Base-by-base conservation (phyloP, 1,139 yeast species). In the Suhomyces bribrorum region DNA sequence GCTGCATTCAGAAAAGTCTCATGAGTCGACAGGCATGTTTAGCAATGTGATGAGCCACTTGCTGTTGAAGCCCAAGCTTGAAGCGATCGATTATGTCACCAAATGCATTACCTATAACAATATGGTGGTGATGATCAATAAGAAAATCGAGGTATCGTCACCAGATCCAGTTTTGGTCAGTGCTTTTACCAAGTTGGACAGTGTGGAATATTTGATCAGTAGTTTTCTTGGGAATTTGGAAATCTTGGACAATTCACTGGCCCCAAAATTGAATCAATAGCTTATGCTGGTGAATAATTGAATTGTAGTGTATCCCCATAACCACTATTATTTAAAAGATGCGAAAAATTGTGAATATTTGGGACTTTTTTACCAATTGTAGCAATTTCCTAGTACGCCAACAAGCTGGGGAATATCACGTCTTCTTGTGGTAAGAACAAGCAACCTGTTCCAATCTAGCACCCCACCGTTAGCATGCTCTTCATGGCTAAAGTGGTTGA, bases 161-260 rank as follows among this genome's bases (percentile, higher is more conserved):
- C 70, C 75, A 1, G 77, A 72, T 46, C 77, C 77, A 3, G 63
- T 71, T 3, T 52, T 72, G 40, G 62, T 70, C 29, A 67, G 75
- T 49, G 70, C 69, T 0, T 69, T 65, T 44, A 69, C 76, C 1
- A 72, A 72, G 47, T 57, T 72, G 40, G 76, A 71, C 40, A 58
- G 69, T 32, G 59, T 71, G 26, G 77, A 70, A 52, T 65, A 69
- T 44, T 52, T 70, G 46, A 56, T 69, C 13, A 52, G 66, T 34
- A 54, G 59, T 29, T 49, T 48, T 18, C 40, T 49, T 11, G 48
- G 37, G 7, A 50, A 48, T 31, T 41, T 49, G 22, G 40, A 41
- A 29, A 20, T 20, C 8, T 5, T 20, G 11, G 23, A 8, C 23
- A 20, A 20, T n/a, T 20, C 23, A 8, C 23, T 8, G 11, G 11